These are phyloP conservation scores for Dittrichia graveolens DNA, from an alignment of 129 eudicot genomes.

Conservation along the genomic window DNA sequence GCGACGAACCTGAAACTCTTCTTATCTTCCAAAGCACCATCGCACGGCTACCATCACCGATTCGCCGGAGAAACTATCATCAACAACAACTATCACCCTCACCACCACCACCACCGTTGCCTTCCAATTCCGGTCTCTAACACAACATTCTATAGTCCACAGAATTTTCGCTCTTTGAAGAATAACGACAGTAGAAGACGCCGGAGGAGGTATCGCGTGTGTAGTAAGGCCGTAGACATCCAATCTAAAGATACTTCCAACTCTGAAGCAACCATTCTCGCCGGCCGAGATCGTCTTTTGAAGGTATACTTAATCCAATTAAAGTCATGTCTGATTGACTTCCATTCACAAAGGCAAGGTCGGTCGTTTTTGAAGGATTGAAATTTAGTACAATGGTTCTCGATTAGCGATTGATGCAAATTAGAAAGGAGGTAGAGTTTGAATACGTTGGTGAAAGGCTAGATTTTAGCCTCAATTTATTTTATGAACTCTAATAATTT, in stretches of 20 bases:
- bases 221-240: constrained; percentile 45
- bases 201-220: constrained; percentile 37
- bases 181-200: constrained; percentile 7
- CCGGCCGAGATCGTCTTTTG: constrained; percentile 81
- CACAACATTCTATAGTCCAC: constrained; percentile 24
- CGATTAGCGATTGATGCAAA: constrained; percentile 2
- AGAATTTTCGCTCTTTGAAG: constrained; percentile 1
- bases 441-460: background rate
- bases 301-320: constrained; percentile 46
- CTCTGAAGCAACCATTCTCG: constrained; percentile 41
- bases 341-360: background rate
- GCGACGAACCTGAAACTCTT: constrained; percentile 40
- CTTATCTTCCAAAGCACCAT: constrained; percentile 46
- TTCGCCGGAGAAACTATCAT: constrained; percentile 9
- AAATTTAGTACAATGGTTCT: background rate
- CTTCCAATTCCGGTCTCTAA: constrained; percentile 32
- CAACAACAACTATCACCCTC: background rate
- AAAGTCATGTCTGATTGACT: too few relatives aligned
- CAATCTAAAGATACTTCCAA: constrained; percentile 41
- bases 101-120: background rate
- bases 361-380: background rate
- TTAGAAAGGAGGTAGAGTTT: background rate
- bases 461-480: constrained; percentile 1
- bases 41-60: constrained; percentile 17
- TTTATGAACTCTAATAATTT: background rate